phyloP scores from a whole-genome alignment of 2,329 filamentous ascomycete species.

The Penicillium decumbens region DNA sequence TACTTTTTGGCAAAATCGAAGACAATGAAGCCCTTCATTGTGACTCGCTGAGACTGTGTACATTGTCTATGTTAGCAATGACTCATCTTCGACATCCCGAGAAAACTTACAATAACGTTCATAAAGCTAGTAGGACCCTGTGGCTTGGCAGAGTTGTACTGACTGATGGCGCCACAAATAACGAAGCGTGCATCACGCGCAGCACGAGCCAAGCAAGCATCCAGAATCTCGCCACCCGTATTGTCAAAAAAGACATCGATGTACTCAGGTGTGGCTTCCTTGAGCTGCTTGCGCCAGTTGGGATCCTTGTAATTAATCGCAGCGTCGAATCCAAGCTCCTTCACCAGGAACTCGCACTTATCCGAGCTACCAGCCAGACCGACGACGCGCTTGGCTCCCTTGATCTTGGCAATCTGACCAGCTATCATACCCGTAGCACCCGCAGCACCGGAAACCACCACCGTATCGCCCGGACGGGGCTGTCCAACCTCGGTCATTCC shows the following conservation, averaged over 20 bases:
- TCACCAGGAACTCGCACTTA: slow-evolving; percentile 62
- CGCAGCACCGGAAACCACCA: slow-evolving; percentile 72
- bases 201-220: slow-evolving; percentile 61
- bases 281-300: slow-evolving; percentile 58
- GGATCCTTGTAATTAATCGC: slow-evolving; percentile 66
- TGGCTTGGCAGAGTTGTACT: slow-evolving; percentile 59
- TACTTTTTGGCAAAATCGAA: slow-evolving; percentile 62
- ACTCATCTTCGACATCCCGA: background rate
- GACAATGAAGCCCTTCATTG: slow-evolving; percentile 68
- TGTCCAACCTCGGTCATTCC: slow-evolving; percentile 66
- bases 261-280: slow-evolving; percentile 54
- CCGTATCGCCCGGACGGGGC: slow-evolving; percentile 65
- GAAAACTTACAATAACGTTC: slow-evolving; percentile 36
- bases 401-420: slow-evolving; percentile 72
- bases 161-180: slow-evolving; percentile 66
- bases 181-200: slow-evolving; percentile 61
- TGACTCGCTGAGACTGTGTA: slow-evolving; percentile 36
- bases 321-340: slow-evolving; percentile 62
- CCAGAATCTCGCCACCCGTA: slow-evolving; percentile 66
- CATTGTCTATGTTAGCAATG: slow-evolving; percentile 11
- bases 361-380: slow-evolving; percentile 63
- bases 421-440: slow-evolving; percentile 73
- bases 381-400: slow-evolving; percentile 58
- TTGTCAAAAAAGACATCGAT: slow-evolving; percentile 73
- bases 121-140: slow-evolving; percentile 52